Evolutionary conservation across 2,329 filamentous ascomycete genomes (phyloP).

Genomic region (Colletotrichum chlorophyti): DNA sequence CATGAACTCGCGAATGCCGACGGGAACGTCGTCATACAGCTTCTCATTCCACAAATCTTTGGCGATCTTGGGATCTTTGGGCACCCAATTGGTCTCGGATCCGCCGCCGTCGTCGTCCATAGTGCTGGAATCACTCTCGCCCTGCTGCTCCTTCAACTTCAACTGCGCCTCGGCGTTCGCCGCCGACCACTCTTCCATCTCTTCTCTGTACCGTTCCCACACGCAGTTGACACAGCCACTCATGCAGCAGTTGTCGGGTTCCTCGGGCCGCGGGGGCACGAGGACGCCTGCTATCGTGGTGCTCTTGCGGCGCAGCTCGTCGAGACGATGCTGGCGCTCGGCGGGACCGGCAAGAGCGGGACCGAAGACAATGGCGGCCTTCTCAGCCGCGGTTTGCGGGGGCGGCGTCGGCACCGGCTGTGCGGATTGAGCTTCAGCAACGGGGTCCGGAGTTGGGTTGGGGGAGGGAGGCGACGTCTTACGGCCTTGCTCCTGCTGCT

Average conservation of each 20-base stretch:
- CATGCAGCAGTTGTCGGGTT: constrained; percentile 99
- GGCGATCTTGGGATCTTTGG: constrained; percentile 46
- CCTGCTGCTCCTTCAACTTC: constrained; percentile 47
- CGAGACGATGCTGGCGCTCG: constrained; percentile 68
- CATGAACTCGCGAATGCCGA: constrained; percentile 97
- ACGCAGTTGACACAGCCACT: constrained; percentile 97
- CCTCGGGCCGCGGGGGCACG: constrained; percentile 83
- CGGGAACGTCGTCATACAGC: constrained; percentile 81
- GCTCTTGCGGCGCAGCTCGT: constrained; percentile 63
- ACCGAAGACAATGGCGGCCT: constrained; percentile 78
- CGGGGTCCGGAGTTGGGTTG: constrained; percentile 23
- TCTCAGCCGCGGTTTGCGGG: constrained; percentile 58
- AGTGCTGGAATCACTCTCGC: constrained; percentile 50
- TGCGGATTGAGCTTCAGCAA: constrained; percentile 30
- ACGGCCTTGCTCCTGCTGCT: constrained; percentile 32
- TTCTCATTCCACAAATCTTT: constrained; percentile 68
- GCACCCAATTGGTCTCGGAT: constrained; percentile 72
- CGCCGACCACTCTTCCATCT: constrained; percentile 86
- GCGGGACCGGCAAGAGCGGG: constrained; percentile 77
- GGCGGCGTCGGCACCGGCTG: constrained; percentile 41
- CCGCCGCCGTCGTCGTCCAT: constrained; percentile 85
- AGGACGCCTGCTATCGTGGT: constrained; percentile 77
- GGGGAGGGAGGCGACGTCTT: constrained; percentile 31
- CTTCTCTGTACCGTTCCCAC: constrained; percentile 90
- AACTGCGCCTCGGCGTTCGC: constrained; percentile 68